Percentiles rank a stretch among this genome's conserved stretches.
Evolutionary conservation across 176 grass and related monocot species (phyloP).

Genomic region (Eleusine indica): DNA sequence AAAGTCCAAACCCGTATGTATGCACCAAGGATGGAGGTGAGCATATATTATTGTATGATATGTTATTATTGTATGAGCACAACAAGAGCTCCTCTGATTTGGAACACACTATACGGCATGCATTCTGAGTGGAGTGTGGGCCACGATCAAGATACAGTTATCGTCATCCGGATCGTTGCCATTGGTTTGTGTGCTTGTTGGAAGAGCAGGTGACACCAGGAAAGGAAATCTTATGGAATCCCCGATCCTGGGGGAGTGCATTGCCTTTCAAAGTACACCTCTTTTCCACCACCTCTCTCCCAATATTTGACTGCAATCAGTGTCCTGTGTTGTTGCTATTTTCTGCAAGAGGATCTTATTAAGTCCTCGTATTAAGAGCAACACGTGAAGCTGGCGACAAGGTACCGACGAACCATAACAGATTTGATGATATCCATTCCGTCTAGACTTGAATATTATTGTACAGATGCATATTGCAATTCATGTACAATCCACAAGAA

Average conservation of each 20-base stretch:
- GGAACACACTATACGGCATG: slow-evolving; percentile 36
- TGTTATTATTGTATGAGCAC: slow-evolving; percentile 39
- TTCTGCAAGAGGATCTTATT: slow-evolving; percentile 34
- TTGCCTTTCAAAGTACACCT: slow-evolving; percentile 47
- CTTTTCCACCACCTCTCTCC: slow-evolving; percentile 8
- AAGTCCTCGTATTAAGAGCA: slow-evolving; percentile 7
- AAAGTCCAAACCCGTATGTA: slow-evolving; percentile 29
- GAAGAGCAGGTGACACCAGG: slow-evolving; percentile 57
- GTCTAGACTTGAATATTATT: slow-evolving; percentile 26
- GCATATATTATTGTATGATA: slow-evolving; percentile 14
- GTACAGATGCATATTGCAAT: not conserved
- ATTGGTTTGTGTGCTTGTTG: slow-evolving; percentile 50
- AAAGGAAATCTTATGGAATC: slow-evolving; percentile 58
- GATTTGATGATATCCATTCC: slow-evolving; percentile 13
- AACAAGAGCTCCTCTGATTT: slow-evolving; percentile 41
- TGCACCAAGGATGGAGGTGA: slow-evolving; percentile 42
- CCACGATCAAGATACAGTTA: slow-evolving; percentile 43
- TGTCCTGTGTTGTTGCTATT: slow-evolving; percentile 33
- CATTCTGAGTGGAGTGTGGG: slow-evolving; percentile 46
- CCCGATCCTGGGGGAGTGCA: slow-evolving; percentile 45
- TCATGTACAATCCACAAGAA: slow-evolving; percentile 9
- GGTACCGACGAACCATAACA: slow-evolving; percentile 24
- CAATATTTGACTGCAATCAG: slow-evolving; percentile 33
- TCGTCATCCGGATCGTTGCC: slow-evolving; percentile 40
- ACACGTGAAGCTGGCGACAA: slow-evolving; percentile 15